phyloP scores from a whole-genome alignment of 352 stramenopile species.

The Plasmopara viticola region DNA sequence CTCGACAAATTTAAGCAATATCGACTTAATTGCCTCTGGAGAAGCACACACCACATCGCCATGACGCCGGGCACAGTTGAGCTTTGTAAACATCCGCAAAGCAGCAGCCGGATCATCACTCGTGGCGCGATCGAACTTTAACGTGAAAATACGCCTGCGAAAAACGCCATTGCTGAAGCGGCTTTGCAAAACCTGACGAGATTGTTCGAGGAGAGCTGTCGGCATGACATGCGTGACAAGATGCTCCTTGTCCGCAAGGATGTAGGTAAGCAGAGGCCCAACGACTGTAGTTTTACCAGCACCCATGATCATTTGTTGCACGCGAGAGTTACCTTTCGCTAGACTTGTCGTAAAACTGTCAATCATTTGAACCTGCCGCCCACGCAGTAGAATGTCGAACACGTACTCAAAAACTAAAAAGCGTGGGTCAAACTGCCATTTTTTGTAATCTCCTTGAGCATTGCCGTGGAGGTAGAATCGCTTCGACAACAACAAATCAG shows the following conservation, averaged over 20 bases:
- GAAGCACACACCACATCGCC: conserved; percentile 97
- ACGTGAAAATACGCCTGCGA: conserved; percentile 98
- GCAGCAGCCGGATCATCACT: conserved; percentile 62
- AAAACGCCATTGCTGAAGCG: conserved; percentile 96
- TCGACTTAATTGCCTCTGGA: conserved; percentile 98
- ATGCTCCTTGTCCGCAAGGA: conserved; percentile 93
- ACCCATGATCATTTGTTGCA: conserved; percentile 99
- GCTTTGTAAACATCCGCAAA: conserved; percentile 66
- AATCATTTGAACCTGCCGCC: conserved; percentile 98
- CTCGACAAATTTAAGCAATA: conserved; percentile 98
- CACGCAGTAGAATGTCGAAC: conserved; percentile 96
- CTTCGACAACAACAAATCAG: conserved; percentile 65
- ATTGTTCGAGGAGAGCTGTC: conserved; percentile 97
- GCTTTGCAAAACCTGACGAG: conserved; percentile 93
- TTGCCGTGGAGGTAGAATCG: conserved; percentile 52
- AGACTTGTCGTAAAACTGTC: conserved; percentile 95
- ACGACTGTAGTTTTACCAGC: conserved; percentile 99
- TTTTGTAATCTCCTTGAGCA: conserved; percentile 8
- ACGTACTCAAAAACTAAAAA: conserved; percentile 99
- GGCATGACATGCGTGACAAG: conserved; percentile 98
- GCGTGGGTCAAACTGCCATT: conserved; percentile 92
- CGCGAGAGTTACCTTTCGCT: conserved; percentile 58
- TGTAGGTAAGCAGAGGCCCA: conserved; percentile 95
- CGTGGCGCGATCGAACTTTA: conserved; percentile 96
- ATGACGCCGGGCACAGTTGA: conserved; percentile 87